Evolutionary conservation across 768 basidiomycete genomes (phyloP).

Genomic region (Pulveroboletus frians): DNA sequence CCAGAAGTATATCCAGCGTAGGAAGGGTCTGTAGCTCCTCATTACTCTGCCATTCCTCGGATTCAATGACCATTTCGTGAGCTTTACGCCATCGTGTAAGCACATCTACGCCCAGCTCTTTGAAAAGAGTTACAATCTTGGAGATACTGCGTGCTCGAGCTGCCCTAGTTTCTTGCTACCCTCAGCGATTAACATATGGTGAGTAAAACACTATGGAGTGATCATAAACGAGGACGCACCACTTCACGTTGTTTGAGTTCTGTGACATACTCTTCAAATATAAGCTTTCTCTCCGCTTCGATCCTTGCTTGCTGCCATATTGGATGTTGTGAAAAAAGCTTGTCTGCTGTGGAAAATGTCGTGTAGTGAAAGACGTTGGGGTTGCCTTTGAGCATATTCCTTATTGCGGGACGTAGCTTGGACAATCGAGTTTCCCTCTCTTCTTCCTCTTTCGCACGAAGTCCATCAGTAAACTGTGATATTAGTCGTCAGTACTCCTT

Average conservation of each 20-base stretch:
- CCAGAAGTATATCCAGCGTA: constrained; percentile 84
- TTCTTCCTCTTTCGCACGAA: constrained; percentile 79
- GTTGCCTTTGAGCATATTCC: constrained; percentile 82
- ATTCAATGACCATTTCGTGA: constrained; percentile 67
- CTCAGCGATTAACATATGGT: constrained; percentile 4
- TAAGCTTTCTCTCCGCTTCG: constrained; percentile 77
- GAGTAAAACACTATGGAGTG: not conserved
- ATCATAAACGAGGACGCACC: constrained; percentile 43
- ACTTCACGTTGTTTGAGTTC: constrained; percentile 87
- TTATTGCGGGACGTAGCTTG: constrained; percentile 80
- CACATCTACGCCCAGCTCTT: constrained; percentile 83
- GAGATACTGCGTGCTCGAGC: constrained; percentile 73
- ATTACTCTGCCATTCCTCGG: constrained; percentile 76
- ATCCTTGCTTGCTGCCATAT: constrained; percentile 87
- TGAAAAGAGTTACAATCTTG: constrained; percentile 82
- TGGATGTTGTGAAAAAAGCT: constrained; percentile 78
- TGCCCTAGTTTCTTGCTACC: constrained; percentile 74
- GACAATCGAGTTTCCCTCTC: constrained; percentile 79
- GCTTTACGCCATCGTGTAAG: constrained; percentile 91
- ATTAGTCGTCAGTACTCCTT: constrained; percentile 6
- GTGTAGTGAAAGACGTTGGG: constrained; percentile 89
- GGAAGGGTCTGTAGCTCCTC: constrained; percentile 76
- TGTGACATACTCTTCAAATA: constrained; percentile 88
- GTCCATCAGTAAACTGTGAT: constrained; percentile 60
- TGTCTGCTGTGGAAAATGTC: constrained; percentile 85